Conservation (phyloP, 2,329 filamentous ascomycete species). For the Rosellinia necatrix region DNA sequence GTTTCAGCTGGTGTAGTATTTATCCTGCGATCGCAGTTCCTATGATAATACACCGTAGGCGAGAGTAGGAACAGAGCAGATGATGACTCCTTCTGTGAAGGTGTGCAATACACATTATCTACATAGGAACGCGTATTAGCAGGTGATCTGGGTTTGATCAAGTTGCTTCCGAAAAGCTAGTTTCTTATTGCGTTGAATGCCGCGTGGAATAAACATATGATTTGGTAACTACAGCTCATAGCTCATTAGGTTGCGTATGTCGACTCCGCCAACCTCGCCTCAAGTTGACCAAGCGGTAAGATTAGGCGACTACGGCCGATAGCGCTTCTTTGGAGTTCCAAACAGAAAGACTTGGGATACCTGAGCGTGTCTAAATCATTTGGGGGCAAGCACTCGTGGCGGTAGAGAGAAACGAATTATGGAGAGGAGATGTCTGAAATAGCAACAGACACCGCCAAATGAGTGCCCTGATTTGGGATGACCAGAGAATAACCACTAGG, state of each 20-base stretch:
- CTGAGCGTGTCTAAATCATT: too few species aligned
- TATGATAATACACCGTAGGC: not conserved
- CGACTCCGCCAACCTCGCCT: too few species aligned
- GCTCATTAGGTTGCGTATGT: not conserved
- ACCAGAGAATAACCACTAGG: too few species aligned
- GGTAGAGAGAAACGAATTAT: not conserved
- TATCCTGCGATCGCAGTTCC: constrained; percentile 49
- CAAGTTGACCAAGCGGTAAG: too few species aligned
- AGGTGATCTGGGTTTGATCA: not conserved
- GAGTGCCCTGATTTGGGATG: not conserved
- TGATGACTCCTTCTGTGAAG: not conserved
- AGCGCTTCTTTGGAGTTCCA: too few species aligned
- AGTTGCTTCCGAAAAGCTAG: not conserved
- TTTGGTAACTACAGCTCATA: not conserved
- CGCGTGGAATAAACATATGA: not conserved
- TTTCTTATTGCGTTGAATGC: too few species aligned
- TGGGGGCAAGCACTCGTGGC: not conserved
- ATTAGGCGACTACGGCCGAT: too few species aligned
- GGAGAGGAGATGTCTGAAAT: not conserved
- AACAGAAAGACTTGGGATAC: too few species aligned
- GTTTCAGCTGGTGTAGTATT: constrained; percentile 57
- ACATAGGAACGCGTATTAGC: not conserved
- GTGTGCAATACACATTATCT: not conserved
- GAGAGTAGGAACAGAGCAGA: not conserved
- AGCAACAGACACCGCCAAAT: not conserved